Evolutionary conservation across 2,329 filamentous ascomycete species (phyloP), one percentile per base, ranked within the genome.

Genomic region (Magnaporthiopsis rhizophila): DNA sequence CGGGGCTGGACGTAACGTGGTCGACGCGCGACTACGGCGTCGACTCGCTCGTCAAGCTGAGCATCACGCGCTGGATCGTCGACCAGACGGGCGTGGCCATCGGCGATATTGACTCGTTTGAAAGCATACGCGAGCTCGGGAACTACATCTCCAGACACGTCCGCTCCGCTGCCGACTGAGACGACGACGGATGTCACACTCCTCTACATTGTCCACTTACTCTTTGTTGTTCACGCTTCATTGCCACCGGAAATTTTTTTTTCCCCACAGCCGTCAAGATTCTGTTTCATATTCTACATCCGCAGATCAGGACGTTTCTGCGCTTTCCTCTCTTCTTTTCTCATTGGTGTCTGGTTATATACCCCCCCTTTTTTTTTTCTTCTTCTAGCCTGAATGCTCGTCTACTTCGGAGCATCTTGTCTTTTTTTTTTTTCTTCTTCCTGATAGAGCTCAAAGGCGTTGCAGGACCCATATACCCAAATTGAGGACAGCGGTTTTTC

Each of bases 31-130:
- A 62, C 64, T 70, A 70, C 66, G 69, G 69, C 18, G 67, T 70
- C 57, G 69, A 70, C 64, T 71, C 68, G 15, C 66, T 71, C 21
- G 68, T 69, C 58, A 63, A 67, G 3, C 68, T 71, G 3, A 69
- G 66, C 34, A 36, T 71, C 3, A 67, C 68, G 1, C 66, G 68
- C 1, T 71, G 69, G 69, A 65, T 71, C 6, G 58, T 64, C 3
- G 65, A 69, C 2, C 65, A 68, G 62, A 68, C 66, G 24, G 68
- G 69, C 21, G 66, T 67, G 50, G 66, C 68, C 2, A 62, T 67
- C 38, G 68, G 67, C 62, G 66, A 67, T 8, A 61, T 70, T 8
- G 69, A 71, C 6, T 66, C 66, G 11, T 32, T 66, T n/a, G n/a
- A 18, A 53, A 66, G 65, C 34, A 69, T 69, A 53, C 60, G 58